A percentile compares a stretch with the other conserved stretches of the same genome.
phyloP scores from a whole-genome alignment of 2,329 filamentous ascomycete species.

The Zymoseptoria ardabiliae region DNA sequence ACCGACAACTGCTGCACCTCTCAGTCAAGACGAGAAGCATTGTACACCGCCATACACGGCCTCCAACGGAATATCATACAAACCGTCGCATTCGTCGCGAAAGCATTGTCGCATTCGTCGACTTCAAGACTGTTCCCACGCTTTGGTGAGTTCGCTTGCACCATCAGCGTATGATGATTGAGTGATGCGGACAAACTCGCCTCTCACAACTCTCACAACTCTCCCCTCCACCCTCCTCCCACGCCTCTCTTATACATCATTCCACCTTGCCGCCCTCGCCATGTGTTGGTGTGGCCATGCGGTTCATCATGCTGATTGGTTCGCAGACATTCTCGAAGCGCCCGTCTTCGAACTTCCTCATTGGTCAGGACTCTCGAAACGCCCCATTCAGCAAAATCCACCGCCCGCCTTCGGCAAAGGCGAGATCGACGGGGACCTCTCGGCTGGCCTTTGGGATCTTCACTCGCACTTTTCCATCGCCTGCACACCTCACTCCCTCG shows the following conservation, averaged over 20 bases:
- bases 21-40: not conserved
- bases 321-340: constrained; percentile 4
- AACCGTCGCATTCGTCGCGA: not conserved
- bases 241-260: constrained; percentile 8
- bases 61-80: not conserved
- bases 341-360: constrained; percentile 7
- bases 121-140: not conserved
- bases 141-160: constrained; percentile 7
- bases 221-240: not conserved
- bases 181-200: not conserved
- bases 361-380: constrained; percentile 11
- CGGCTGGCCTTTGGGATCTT: constrained; percentile 10
- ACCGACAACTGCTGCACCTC: not conserved
- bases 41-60: not conserved
- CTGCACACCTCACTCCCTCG: not conserved
- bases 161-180: constrained; percentile 5
- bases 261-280: constrained; percentile 8
- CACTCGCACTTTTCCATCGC: constrained; percentile 6
- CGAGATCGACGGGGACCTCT: not conserved
- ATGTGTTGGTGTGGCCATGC: constrained; percentile 17
- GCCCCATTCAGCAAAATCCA: constrained; percentile 1
- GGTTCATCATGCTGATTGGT: constrained; percentile 16
- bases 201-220: too few relatives aligned
- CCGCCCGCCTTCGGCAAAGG: too few relatives aligned
- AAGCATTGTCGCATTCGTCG: not conserved